Base-by-base conservation (phyloP, 1,139 yeast species). In the Yamadazyma atlantica region DNA sequence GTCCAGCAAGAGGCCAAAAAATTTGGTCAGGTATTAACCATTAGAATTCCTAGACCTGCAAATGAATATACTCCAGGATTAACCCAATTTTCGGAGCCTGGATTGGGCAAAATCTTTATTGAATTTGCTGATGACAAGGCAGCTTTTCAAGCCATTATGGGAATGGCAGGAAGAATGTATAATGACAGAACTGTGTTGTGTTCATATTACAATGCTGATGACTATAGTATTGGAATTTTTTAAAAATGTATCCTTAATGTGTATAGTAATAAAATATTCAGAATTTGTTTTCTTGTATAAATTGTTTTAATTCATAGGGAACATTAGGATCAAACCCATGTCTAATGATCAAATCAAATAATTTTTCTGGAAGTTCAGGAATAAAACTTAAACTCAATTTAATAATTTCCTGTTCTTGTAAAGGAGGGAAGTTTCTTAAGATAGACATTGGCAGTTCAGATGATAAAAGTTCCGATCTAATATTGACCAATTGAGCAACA, bases 331-430 rank as follows among this genome's bases (percentile, higher is more conserved):
- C 95, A 46, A 73, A 78, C 1, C 88, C 77, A 58, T 89, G 97
- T 36, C 89, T 69, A 3, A 78, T 79, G 31, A 89, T 68, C 45
- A 86, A 59, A 39, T 79, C 85, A 55, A 85, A 88, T 31, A 89
- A 64, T 3, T 69, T 62, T 32, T 75, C 76, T 0, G 96, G 95
- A 16, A 89, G 61, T 53, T 81, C 80, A 4, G 92, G 86, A 5
- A 89, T 78, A 50, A 88, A 86, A 43, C 95, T 87, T 32, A 88
- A 73, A 33, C 94, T 84, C 32, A 89, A 66, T 51, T 85, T 84
- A 28, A 88, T 85, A 32, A 87, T 79, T 50, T 85, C 89, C 44
- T 77, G 78, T 16, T 90, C 88, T 43, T 83, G 80, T 40, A 89
- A 63, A 3, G 68, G 66, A 0, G 96, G 96, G 49, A 88, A 80